Base-by-base conservation (phyloP, 768 basidiomycete genomes). In the Lepiota venenata region DNA sequence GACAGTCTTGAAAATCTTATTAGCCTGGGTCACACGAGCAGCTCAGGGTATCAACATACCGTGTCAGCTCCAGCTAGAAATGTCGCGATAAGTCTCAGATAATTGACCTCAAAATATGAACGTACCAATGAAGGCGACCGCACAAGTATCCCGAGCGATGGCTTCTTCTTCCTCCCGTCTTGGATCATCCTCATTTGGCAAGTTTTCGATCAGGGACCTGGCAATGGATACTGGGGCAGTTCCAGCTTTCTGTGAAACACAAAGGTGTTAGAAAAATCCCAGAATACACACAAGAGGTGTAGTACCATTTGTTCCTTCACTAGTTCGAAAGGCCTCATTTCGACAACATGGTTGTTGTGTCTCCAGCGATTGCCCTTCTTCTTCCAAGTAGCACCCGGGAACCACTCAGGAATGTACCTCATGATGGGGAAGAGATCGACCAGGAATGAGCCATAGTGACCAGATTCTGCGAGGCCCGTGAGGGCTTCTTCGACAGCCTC, bases 61-160 rank as follows among this genome's bases (percentile, higher is more conserved):
- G 73, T 76, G 53, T 76, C 76, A 12, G 74, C 67, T 1, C 76
- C 75, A 40, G 72, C 74, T 73, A 42, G 3, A n/a, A 18, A 36
- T 49, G 11, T n/a, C 46, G 35, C 25, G 15, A 41, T 22, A 18
- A 55, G 25, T 11, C 22, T 20, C 35, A 15, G 25, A 11, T 32
- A 32, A 16, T 44, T 37, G n/a, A 27, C 20, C 47, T 27, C 32
- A 12, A 21, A 20, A 36, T 7, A 52, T 15, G 32, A 14, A 58
- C 63, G 47, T 40, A 71, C 71, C 73, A 39, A 63, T 69, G 58
- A 72, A 75, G 20, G 71, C 66, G 44, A 70, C 61, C 10, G 69
- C 73, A 18, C 71, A 73, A 44, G 68, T 66, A 29, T 63, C 63
- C 43, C 66, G 69, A 38, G 72, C 61, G 4, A 62, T 63, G 45